A percentile compares a stretch with the other conserved stretches of the same genome.
These are phyloP conservation scores for Plantago coronopus DNA, from an alignment of 305 asterid genomes.

Conservation along the genomic window DNA sequence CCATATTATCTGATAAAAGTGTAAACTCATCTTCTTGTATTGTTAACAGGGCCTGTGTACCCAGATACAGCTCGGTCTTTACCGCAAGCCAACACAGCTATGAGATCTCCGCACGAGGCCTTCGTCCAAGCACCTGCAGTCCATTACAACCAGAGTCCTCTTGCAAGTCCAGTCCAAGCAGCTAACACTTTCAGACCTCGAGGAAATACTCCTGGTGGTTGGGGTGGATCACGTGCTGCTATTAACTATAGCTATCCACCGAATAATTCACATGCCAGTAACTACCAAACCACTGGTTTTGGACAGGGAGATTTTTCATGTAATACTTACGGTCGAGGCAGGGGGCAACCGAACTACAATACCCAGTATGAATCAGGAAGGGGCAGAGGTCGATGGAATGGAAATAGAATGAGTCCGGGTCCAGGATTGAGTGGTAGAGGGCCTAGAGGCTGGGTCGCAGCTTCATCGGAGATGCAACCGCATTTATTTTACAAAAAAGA, in stretches of 20 bases:
- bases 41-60: neutral
- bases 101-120: slow-evolving; percentile 2
- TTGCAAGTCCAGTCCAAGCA: neutral
- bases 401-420: neutral
- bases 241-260: slow-evolving; percentile 7
- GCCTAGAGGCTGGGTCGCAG: neutral
- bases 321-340: slow-evolving; percentile 8
- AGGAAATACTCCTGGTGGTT: slow-evolving; percentile 4
- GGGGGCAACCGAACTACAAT: neutral
- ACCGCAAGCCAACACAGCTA: slow-evolving; percentile 3
- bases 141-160: slow-evolving; percentile 3
- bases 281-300: too few species aligned
- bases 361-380: slow-evolving; percentile 1
- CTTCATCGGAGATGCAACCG: neutral
- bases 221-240: slow-evolving; percentile 7
- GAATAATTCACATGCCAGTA: neutral
- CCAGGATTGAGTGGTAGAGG: too few species aligned
- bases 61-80: neutral
- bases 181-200: neutral
- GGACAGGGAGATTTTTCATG: neutral
- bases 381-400: slow-evolving; percentile 11
- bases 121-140: slow-evolving; percentile 1
- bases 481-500: slow-evolving; percentile 3
- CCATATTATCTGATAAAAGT: neutral
- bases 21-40: neutral